These are phyloP conservation scores for Penicillium ucsense DNA, from an alignment of 495 filamentous ascomycete species.

Conservation along the genomic window DNA sequence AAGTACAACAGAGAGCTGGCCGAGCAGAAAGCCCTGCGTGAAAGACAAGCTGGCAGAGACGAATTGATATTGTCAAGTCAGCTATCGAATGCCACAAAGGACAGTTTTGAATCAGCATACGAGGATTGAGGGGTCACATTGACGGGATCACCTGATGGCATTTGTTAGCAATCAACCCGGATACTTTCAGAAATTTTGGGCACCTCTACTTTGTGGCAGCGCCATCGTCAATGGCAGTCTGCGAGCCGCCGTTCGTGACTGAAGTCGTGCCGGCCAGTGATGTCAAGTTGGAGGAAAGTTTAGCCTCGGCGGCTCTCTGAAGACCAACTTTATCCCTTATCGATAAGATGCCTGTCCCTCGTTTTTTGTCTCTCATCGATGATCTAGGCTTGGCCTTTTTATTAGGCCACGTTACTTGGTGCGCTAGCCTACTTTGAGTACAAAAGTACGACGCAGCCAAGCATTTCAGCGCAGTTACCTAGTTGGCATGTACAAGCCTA, in stretches of 20 bases:
- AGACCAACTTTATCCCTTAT: conserved; percentile 10
- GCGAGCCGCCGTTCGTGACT: conserved; percentile 13
- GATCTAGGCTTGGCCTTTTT: too few species aligned
- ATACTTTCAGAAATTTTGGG: neutral
- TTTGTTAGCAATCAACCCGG: conserved; percentile 7
- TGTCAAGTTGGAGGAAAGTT: conserved; percentile 5
- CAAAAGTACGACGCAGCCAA: too few species aligned
- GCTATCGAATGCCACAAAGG: conserved; percentile 11
- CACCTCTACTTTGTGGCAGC: conserved; percentile 26
- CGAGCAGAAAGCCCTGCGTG: conserved; percentile 76
- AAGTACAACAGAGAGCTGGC: conserved; percentile 84
- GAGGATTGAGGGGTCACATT: conserved; percentile 37
- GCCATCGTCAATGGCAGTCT: conserved; percentile 27
- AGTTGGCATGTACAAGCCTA: too few species aligned
- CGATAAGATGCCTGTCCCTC: conserved; percentile 11
- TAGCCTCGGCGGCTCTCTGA: conserved; percentile 9
- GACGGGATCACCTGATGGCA: conserved; percentile 21
- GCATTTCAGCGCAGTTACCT: too few species aligned
- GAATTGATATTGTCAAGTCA: conserved; percentile 3
- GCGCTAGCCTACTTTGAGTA: too few species aligned
- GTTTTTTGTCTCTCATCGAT: neutral
- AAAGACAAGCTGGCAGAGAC: conserved; percentile 10
- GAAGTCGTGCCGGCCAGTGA: neutral
- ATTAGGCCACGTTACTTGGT: too few species aligned
- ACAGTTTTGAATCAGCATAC: conserved; percentile 20